phyloP scores from a whole-genome alignment of 352 stramenopile genomes.

The Phytophthora europaea region DNA sequence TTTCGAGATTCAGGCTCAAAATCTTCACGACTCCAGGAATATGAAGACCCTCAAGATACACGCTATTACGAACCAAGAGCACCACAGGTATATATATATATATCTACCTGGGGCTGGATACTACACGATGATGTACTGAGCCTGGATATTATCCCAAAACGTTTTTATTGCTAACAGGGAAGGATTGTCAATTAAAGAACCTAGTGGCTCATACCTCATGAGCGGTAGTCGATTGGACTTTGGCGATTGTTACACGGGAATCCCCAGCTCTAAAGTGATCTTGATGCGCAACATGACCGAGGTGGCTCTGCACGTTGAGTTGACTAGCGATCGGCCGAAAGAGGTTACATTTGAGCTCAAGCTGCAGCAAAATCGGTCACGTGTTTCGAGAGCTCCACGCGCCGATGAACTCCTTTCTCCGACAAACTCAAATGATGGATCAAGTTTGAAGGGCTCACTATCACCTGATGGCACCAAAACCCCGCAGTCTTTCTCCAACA shows the following conservation, averaged over 20 bases:
- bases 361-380: constrained; percentile 75
- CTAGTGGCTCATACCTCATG: constrained; percentile 85
- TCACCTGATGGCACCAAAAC: constrained; percentile 70
- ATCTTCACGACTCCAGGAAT: constrained; percentile 87
- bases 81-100: constrained; percentile 71
- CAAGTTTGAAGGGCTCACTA: constrained; percentile 73
- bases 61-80: constrained; percentile 89
- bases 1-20: constrained; percentile 90
- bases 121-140: background rate
- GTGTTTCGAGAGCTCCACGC: constrained; percentile 65
- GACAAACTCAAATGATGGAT: constrained; percentile 77
- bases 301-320: constrained; percentile 83
- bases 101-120: background rate
- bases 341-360: constrained; percentile 92
- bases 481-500: constrained; percentile 62
- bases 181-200: constrained; percentile 88
- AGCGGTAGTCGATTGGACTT: constrained; percentile 91
- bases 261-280: constrained; percentile 85
- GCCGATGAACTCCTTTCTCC: constrained; percentile 76
- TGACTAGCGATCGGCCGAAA: constrained; percentile 89
- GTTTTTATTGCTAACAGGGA: constrained; percentile 53
- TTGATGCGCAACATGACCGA: constrained; percentile 90
- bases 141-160: background rate
- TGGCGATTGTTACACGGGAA: constrained; percentile 89
- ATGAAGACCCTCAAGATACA: constrained; percentile 90